These are phyloP conservation scores for Oenanthe javanica DNA, from an alignment of 140 eudicot genomes.

Conservation along the genomic window DNA sequence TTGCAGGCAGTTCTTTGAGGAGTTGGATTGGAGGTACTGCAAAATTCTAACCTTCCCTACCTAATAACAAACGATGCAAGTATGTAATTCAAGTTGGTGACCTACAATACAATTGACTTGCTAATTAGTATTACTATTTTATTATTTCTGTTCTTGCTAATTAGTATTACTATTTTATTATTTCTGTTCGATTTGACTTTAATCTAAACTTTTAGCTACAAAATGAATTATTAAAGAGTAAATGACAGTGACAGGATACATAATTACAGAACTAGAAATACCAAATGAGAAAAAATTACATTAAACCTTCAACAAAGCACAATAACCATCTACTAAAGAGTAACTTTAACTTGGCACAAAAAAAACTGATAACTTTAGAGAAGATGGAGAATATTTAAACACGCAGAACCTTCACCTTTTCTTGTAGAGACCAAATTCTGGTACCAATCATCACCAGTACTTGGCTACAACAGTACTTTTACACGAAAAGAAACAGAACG, in stretches of 20 bases:
- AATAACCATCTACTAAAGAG: background rate
- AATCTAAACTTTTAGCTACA: background rate
- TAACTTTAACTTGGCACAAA: background rate
- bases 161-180: background rate
- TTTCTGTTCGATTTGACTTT: background rate
- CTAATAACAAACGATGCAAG: background rate
- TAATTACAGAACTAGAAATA: too few species aligned
- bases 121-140: background rate
- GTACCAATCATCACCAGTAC: background rate
- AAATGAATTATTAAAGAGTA: too few species aligned
- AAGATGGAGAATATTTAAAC: background rate
- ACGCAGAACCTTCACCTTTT: background rate
- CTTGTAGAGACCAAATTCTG: background rate
- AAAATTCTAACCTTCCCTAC: constrained; percentile 1
- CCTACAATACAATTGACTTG: background rate
- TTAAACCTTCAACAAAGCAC: background rate
- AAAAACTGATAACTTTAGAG: background rate
- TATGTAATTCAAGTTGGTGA: background rate
- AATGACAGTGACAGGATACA: background rate
- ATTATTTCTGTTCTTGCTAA: background rate
- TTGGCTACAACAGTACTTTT: background rate
- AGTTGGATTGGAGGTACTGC: background rate
- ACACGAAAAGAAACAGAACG: too few species aligned
- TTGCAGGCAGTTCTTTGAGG: background rate
- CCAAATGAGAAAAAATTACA: background rate